Conservation (phyloP, 192 early-diverging fungal genomes). For the Borealophlyctis nickersoniae region DNA sequence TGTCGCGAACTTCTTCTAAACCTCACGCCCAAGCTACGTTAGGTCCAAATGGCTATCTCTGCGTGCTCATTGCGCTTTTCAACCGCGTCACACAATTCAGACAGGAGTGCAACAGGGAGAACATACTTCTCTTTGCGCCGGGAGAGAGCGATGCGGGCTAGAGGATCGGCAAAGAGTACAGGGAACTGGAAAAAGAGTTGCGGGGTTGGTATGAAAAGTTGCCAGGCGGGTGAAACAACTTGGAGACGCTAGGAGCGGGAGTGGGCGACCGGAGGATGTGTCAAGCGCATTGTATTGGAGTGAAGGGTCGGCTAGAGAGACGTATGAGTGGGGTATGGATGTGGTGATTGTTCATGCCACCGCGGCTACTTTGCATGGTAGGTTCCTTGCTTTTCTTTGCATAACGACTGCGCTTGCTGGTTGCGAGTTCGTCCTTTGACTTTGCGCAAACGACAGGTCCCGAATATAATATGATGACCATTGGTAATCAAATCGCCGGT, state of each 20-base stretch:
- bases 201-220: slow-evolving; percentile 21
- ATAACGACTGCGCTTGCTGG: background rate
- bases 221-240: slow-evolving; percentile 17
- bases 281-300: slow-evolving; percentile 13
- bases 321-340: slow-evolving; percentile 25
- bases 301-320: slow-evolving; percentile 17
- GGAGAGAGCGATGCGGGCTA: background rate
- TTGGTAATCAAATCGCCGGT: slow-evolving; percentile 20
- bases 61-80: slow-evolving; percentile 22
- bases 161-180: background rate
- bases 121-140: slow-evolving; percentile 28
- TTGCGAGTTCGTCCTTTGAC: background rate
- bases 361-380: slow-evolving; percentile 14
- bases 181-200: background rate
- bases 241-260: slow-evolving; percentile 9
- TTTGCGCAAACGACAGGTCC: slow-evolving; percentile 1
- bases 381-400: background rate
- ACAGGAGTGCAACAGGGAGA: slow-evolving; percentile 17
- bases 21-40: slow-evolving; percentile 14
- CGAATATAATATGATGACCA: slow-evolving; percentile 31
- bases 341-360: slow-evolving; percentile 17
- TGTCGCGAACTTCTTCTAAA: background rate
- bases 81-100: slow-evolving; percentile 28
- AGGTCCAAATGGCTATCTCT: slow-evolving; percentile 29
- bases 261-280: slow-evolving; percentile 10